Base-by-base conservation (phyloP, 2,329 filamentous ascomycete species). In the Monosporascus sp. region DNA sequence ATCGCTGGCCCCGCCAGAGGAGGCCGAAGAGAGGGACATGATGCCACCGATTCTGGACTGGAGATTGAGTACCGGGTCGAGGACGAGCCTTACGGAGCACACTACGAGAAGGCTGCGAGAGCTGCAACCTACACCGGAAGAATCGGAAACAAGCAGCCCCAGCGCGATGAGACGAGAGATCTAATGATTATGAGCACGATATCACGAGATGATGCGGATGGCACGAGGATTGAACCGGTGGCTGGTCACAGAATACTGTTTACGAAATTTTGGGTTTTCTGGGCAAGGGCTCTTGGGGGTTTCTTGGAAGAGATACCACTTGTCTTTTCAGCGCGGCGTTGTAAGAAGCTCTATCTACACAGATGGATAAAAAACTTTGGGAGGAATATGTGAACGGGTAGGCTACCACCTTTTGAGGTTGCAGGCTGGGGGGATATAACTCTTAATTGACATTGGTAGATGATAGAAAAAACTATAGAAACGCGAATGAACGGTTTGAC, bases 41-140 rank as follows among this genome's bases (percentile, higher is more conserved):
- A 83, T 80, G 9, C 80, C 82, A 11, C 81, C 81, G 1, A 82
- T 85, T 41, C 82, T 82, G 0, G 80, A 83, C 7, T 86, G 81
- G 76, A 77, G 85, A 37, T 66, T 86, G 52, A 77, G 74, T 53
- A 77, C 78, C 0, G 78, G 79, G n/a, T 68, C 74, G 49, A 72
- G 75, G 53, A 74, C 73, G 25, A 82, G 77, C 62, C 67, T 81
- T 59, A 63, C 70, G n/a, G 74, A 71, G 17, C 79, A 79, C 57
- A 70, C 74, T 51, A 72, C 59, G 57, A 70, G 72, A 52, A 74
- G 69, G 65, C 63, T 61, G 49, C 61, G 55, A 54, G 63, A 63
- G 49, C 55, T 54, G 57, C 53, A 58, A 38, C 27, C 37, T 8
- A 27, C 31, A 17, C n/a, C 49, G 31, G 54, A 11, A 46, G 54